Conservation (phyloP, 768 basidiomycete species). For the Mycena amicta region DNA sequence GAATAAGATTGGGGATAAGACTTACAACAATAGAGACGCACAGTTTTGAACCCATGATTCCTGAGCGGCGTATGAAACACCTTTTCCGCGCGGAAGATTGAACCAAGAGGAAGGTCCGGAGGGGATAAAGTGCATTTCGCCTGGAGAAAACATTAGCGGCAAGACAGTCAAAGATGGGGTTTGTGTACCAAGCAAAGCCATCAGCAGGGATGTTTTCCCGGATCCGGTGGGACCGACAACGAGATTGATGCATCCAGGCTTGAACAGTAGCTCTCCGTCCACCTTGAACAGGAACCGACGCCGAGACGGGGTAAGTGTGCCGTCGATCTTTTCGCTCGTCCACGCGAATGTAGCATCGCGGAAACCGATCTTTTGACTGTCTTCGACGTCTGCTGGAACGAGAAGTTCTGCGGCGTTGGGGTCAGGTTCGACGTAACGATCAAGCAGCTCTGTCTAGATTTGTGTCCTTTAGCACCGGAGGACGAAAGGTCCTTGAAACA, state of each 20-base stretch:
- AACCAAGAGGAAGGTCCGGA: slow-evolving; percentile 60
- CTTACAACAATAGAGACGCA: background rate
- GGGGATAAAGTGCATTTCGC: slow-evolving; percentile 70
- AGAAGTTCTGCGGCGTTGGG: slow-evolving; percentile 22
- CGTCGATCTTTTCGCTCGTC: slow-evolving; percentile 40
- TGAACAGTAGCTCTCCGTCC: slow-evolving; percentile 56
- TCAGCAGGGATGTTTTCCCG: slow-evolving; percentile 67
- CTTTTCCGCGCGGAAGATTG: slow-evolving; percentile 66
- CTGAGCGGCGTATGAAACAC: slow-evolving; percentile 82
- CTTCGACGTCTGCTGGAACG: slow-evolving; percentile 9
- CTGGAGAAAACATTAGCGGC: slow-evolving; percentile 24
- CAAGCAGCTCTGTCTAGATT: slow-evolving; percentile 50
- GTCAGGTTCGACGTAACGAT: slow-evolving; percentile 36
- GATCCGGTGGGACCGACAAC: slow-evolving; percentile 65
- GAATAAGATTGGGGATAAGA: background rate
- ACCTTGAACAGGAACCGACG: slow-evolving; percentile 55
- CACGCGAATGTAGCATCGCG: slow-evolving; percentile 60
- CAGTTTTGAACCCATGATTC: slow-evolving; percentile 84
- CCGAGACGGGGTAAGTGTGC: slow-evolving; percentile 38
- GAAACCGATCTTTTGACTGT: slow-evolving; percentile 48
- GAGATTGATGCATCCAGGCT: slow-evolving; percentile 54
- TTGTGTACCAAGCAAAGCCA: slow-evolving; percentile 55
- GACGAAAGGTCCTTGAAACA: background rate
- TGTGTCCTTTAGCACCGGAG: background rate
- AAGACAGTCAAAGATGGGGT: too few species aligned